Base-by-base conservation (phyloP, 2,329 filamentous ascomycete genomes). In the Ophiostoma piceae region DNA sequence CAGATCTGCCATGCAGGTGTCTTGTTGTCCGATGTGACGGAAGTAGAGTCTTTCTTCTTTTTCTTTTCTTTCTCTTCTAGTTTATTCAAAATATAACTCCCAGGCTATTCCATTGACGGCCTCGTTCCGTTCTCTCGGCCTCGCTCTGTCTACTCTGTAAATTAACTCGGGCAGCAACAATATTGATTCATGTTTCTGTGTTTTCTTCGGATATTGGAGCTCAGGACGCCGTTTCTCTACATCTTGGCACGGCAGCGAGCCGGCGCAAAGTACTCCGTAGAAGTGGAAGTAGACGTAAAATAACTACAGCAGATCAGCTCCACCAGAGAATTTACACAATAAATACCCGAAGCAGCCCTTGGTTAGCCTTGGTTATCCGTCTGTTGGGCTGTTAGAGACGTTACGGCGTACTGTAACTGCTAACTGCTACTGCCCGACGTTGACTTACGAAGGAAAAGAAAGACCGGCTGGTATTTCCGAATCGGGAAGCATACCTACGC, bases 201-300 rank as follows among this genome's bases (percentile, higher is more conserved):
- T 29, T 29, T 29, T 29, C 26, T 29, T 29, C 26, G 1, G 26
- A 29, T 29, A 29, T 29, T 29, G 26, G 26, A 29, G 26, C 26
- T 29, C 26, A 29, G 2, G 26, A 29, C 26, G 2, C 26, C 26
- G 2, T 57, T 26, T 57, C 51, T 57, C 11, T 22, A 57, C 51
- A 26, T 26, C 51, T 57, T 57, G 51, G 51, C 51, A 26, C 51
- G 51, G 51, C 51, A 57, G 51, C 51, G 51, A 57, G 51, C 51
- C 51, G 51, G 51, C n/a, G 12, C 51, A 57, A 26, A 57, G 51
- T 7, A 47, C 41, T 43, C 14, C 43, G 19, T 47, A 6, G 16
- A 47, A n/a, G 43, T 47, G 16, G 43, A 19, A 47, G 43, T 19
- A 16, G 43, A 47, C 19, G 43, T n/a, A 19, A 14, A 43, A 43